Evolutionary conservation across 306 rosid genomes (phyloP).

Genomic region (Phaseolus lunatus): DNA sequence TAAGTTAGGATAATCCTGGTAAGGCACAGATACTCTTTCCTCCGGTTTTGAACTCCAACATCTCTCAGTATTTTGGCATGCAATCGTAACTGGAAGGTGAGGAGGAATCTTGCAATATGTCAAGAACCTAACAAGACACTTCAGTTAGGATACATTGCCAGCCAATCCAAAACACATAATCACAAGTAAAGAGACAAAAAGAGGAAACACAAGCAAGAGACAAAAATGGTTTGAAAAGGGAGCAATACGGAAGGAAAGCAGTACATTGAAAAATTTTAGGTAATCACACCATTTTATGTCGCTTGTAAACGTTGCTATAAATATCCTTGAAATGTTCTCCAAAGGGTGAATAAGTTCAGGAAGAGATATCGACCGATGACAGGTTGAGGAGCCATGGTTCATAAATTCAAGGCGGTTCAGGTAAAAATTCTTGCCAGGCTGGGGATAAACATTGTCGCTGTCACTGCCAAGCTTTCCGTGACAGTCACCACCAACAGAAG

Average conservation of each 20-base stretch:
- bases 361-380: slow-evolving; percentile 57
- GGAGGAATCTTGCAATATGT: slow-evolving; percentile 72
- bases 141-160: slow-evolving; percentile 17
- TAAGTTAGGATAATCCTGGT: slow-evolving; percentile 72
- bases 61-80: slow-evolving; percentile 74
- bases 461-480: slow-evolving; percentile 25
- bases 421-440: slow-evolving; percentile 77
- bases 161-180: neutral
- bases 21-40: slow-evolving; percentile 63
- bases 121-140: slow-evolving; percentile 66
- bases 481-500: slow-evolving; percentile 40
- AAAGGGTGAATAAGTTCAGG: slow-evolving; percentile 77
- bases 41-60: slow-evolving; percentile 77
- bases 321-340: slow-evolving; percentile 64
- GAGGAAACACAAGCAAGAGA: neutral
- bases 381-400: slow-evolving; percentile 40
- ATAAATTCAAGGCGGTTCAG: slow-evolving; percentile 64
- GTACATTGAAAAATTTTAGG: slow-evolving; percentile 37
- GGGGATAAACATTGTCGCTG: slow-evolving; percentile 22
- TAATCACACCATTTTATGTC: slow-evolving; percentile 72
- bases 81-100: slow-evolving; percentile 72
- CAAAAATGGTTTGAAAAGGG: neutral
- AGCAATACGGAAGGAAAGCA: slow-evolving; percentile 35
- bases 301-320: slow-evolving; percentile 81
- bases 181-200: neutral